Evolutionary conservation across 2,329 filamentous ascomycete species (phyloP).

Genomic region (Penicillium hordei): DNA sequence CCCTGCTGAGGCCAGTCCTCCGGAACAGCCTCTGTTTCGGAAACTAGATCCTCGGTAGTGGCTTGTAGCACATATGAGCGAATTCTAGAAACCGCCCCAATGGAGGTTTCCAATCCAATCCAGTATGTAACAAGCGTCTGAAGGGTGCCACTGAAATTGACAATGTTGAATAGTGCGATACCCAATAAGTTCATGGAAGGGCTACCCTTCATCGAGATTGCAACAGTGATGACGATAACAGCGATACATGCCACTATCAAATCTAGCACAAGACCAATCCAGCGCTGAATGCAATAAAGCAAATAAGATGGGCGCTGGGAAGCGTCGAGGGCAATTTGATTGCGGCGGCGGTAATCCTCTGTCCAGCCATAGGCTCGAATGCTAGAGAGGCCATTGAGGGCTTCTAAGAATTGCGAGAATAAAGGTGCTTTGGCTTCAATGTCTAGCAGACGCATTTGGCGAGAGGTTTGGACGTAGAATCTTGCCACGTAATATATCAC

Average conservation of each 20-base stretch:
- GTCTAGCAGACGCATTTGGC: constrained; percentile 53
- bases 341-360: constrained; percentile 33
- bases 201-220: constrained; percentile 18
- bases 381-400: constrained; percentile 49
- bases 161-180: constrained; percentile 25
- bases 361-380: constrained; percentile 56
- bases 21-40: constrained; percentile 36
- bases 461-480: constrained; percentile 51
- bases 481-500: constrained; percentile 46
- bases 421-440: constrained; percentile 56
- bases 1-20: constrained; percentile 40
- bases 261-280: constrained; percentile 15
- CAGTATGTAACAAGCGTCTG: constrained; percentile 19
- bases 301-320: constrained; percentile 12
- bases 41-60: constrained; percentile 39
- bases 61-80: constrained; percentile 48
- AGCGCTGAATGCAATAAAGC: constrained; percentile 11
- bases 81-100: constrained; percentile 35
- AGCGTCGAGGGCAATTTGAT: constrained; percentile 7
- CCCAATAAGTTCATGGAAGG: constrained; percentile 16
- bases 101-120: constrained; percentile 23
- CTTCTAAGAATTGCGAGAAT: constrained; percentile 43
- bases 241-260: constrained; percentile 27
- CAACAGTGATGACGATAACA: constrained; percentile 22
- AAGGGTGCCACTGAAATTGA: constrained; percentile 23